Base-by-base conservation (phyloP, 441 rosid species). In the Macaranga tanarius region DNA sequence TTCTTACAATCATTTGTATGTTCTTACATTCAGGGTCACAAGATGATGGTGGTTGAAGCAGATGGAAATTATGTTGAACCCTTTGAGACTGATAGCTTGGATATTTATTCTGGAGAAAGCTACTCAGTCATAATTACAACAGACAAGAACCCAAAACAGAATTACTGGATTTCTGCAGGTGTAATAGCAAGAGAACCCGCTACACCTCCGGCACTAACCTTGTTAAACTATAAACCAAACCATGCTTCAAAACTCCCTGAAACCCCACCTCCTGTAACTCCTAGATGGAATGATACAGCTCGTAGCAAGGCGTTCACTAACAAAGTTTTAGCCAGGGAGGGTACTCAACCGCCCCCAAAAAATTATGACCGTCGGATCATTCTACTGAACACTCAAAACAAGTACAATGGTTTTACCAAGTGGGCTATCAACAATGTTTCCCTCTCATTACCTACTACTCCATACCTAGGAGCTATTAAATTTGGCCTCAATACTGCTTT, bases 371-470 rank as follows among this genome's bases (percentile, higher is more conserved):
- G 85, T 10, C 83, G 87, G 38, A 71, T 92, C 70, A 15, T 77
- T 13, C 92, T 94, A 17, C 86, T 94, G 12, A 90, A 88, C 79
- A 89, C 97, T 0, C 98, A 92, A 55, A 90, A 88, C 77, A 55
- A 13, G 7, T 55, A 82, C 73, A 67, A 86, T 34, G 97, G 92
- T 1, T 71, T 9, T 50, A 79, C 73, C 0, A 90, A 79, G 57
- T 94, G 98, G 97, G 83, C 97, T 1, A 67, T 90, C 60, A 94
- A 93, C 77, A 93, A 91, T 60, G 83, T 93, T 0, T 89, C 96
- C 1, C 81, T 90, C 0, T 34, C 55, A 25, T 70, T 88, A 0
- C 92, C 97, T 2, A 2, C 83, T 0, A 93, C 98, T 13, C 97
- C 98, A n/a, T 93, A 90, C 72, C 72, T 93, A 25, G 95, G 90